Conservation (phyloP, 2,329 filamentous ascomycete species). For the Penicillium sp. region DNA sequence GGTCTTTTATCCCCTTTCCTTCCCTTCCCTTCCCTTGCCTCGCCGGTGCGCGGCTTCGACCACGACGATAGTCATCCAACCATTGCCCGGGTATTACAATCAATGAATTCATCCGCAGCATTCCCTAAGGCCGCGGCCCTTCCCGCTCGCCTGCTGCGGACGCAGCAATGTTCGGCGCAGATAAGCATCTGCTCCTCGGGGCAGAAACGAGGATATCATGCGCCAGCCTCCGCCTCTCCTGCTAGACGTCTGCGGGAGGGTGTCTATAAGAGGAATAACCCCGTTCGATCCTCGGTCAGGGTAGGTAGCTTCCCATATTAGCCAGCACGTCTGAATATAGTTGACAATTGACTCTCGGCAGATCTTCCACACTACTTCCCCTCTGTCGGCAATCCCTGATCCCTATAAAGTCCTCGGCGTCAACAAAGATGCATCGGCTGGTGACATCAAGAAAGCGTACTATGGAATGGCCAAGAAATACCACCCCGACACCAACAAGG, state of each 20-base stretch:
- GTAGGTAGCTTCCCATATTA: constrained; percentile 24
- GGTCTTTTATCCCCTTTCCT: background rate
- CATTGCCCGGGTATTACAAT: constrained; percentile 19
- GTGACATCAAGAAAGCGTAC: constrained; percentile 97
- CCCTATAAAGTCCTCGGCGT: constrained; percentile 87
- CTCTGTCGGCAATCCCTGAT: constrained; percentile 69
- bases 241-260: constrained; percentile 27
- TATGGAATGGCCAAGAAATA: constrained; percentile 97
- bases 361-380: constrained; percentile 44
- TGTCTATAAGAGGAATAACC: constrained; percentile 23
- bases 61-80: constrained; percentile 9
- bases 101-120: constrained; percentile 40
- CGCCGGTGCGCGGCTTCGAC: constrained; percentile 1
- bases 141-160: constrained; percentile 41
- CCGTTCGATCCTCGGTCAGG: constrained; percentile 25
- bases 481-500: constrained; percentile 97
- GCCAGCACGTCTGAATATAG: background rate
- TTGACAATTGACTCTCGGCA: constrained; percentile 15
- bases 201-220: constrained; percentile 38
- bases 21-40: background rate
- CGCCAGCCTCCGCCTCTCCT: constrained; percentile 23
- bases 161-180: constrained; percentile 39
- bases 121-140: constrained; percentile 43
- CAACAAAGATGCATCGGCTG: constrained; percentile 68
- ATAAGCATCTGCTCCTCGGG: constrained; percentile 30